A percentile compares a stretch with the other conserved stretches of the same genome.
phyloP scores from a whole-genome alignment of 1,139 yeast species.

The Candida sp. region DNA sequence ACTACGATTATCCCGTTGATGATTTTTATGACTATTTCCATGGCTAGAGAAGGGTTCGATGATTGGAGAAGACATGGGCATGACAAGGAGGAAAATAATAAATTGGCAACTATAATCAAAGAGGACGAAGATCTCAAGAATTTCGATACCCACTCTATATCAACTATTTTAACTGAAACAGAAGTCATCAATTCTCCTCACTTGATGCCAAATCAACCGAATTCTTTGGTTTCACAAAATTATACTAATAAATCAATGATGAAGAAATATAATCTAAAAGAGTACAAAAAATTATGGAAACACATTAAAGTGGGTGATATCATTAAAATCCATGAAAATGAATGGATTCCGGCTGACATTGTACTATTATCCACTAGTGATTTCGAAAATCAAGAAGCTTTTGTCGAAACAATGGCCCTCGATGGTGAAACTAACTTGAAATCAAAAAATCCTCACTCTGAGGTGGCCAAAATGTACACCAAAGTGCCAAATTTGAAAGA shows the following conservation, averaged over 20 bases:
- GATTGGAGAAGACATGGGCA: constrained; percentile 86
- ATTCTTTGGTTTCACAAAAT: background rate
- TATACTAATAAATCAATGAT: constrained; percentile 22
- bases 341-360: constrained; percentile 93
- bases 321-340: constrained; percentile 68
- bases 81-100: constrained; percentile 82
- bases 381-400: constrained; percentile 68
- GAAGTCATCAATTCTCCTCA: background rate
- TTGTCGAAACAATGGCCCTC: constrained; percentile 93
- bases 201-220: background rate
- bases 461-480: constrained; percentile 47
- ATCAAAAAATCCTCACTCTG: constrained; percentile 64
- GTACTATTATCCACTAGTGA: constrained; percentile 62
- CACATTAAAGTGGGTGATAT: constrained; percentile 83
- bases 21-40: constrained; percentile 86
- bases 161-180: constrained; percentile 38
- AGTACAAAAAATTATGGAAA: constrained; percentile 57
- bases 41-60: constrained; percentile 90
- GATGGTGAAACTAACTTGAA: constrained; percentile 97
- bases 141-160: constrained; percentile 35
- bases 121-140: constrained; percentile 24
- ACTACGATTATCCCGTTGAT: constrained; percentile 89
- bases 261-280: constrained; percentile 30
- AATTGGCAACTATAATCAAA: constrained; percentile 42
- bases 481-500: constrained; percentile 51